phyloP scores from a whole-genome alignment of 345 rosid genomes.

The Stellera chamaejasme region DNA sequence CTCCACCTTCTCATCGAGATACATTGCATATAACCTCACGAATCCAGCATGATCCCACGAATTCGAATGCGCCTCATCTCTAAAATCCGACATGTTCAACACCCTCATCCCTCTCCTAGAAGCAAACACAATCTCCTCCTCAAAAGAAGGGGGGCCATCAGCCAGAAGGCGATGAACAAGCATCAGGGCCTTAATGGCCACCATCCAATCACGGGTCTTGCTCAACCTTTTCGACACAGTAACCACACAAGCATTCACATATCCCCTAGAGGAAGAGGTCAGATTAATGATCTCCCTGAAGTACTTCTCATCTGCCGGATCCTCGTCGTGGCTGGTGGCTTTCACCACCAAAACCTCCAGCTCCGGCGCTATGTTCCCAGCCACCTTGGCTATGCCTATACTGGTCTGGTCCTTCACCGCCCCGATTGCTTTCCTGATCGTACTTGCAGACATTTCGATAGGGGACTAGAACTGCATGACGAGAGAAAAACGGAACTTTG shows the following conservation, averaged over 20 bases:
- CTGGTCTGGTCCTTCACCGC: conserved; percentile 96
- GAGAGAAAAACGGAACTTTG: no score
- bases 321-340: conserved; percentile 91
- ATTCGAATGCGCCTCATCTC: conserved; percentile 90
- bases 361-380: conserved; percentile 91
- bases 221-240: conserved; percentile 61
- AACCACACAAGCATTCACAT: conserved; percentile 63
- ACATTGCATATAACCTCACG: conserved; percentile 67
- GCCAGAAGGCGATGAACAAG: conserved; percentile 63
- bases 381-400: conserved; percentile 83
- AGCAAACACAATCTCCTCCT: conserved; percentile 66
- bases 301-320: conserved; percentile 81
- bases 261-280: conserved; percentile 55
- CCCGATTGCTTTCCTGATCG: conserved; percentile 91
- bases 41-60: conserved; percentile 92
- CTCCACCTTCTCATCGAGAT: conserved; percentile 73
- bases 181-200: conserved; percentile 69
- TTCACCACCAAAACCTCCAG: conserved; percentile 90
- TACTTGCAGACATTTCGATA: conserved; percentile 62
- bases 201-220: conserved; percentile 92
- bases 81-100: conserved; percentile 74
- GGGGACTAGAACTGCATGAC: no score
- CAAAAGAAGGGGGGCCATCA: conserved; percentile 59
- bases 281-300: conserved; percentile 53
- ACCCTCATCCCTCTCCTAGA: conserved; percentile 70